Conservation (phyloP, 2,329 filamentous ascomycete genomes). For the Trichoderma sp. region DNA sequence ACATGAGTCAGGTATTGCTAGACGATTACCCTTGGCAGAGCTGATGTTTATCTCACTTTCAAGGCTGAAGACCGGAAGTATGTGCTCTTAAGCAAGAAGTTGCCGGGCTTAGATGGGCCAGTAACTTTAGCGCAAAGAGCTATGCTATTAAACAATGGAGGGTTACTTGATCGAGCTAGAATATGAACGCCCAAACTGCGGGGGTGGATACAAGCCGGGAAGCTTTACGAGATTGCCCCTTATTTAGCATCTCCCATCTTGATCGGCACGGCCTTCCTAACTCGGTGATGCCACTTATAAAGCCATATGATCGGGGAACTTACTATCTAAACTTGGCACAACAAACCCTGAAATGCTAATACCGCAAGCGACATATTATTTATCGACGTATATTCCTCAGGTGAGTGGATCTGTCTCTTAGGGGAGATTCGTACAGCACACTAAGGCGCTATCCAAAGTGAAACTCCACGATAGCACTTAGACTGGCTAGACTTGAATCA, state of each 20-base stretch:
- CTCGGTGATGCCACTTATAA: neutral
- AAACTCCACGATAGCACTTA: neutral
- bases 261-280: neutral
- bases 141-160: neutral
- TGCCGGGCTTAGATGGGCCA: neutral
- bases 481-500: neutral
- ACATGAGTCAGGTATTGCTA: neutral
- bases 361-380: neutral
- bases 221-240: neutral
- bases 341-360: neutral
- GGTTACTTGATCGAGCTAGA: neutral
- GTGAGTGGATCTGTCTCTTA: neutral
- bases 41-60: neutral
- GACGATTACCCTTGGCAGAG: neutral
- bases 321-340: neutral
- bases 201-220: neutral
- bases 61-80: neutral
- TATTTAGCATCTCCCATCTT: neutral
- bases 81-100: too few relatives aligned
- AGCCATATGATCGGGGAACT: neutral
- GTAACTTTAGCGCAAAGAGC: neutral
- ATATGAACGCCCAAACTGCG: neutral
- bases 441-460: neutral
- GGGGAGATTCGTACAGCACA: neutral
- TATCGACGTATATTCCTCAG: neutral